Evolutionary conservation across 345 rosid species (phyloP), one percentile per base, ranked within the genome.

Genomic region (Salix caprea): DNA sequence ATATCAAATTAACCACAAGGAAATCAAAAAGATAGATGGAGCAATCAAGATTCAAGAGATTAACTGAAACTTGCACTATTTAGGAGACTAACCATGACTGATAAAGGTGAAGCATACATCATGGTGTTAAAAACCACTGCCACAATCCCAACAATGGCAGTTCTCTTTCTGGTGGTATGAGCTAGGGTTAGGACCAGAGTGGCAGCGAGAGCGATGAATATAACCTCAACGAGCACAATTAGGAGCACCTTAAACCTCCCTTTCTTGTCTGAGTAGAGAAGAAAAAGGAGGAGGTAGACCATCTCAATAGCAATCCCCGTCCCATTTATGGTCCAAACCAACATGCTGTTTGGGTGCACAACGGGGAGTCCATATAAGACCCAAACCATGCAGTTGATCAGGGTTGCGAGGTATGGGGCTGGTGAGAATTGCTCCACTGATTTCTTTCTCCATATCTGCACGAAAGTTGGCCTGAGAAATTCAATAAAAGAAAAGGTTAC

Each of bases 51-150:
- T 30, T 14, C 36, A n/a, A 16, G 42, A 15, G 11, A 28, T 64
- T 28, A 4, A 54, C 24, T 54, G 60, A 7, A 67, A 2, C n/a
- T 50, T 24, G 39, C 32, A 11, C 15, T 28, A 18, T 12, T 11
- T 11, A 21, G 66, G 23, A 12, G 42, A 83, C 89, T 74, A 15
- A 92, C 99, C 97, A 92, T 90, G 81, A 95, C 81, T 0, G 93
- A 86, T 26, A 95, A 77, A 1, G 99, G 97, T 7, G 99, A 70
- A 71, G 97, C 99, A 48, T 95, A 95, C 97, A 95, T 95, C 90
- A 86, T 76, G 82, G 89, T 71, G 72, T 87, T 90, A 78, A 93
- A 91, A 64, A 84, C 34, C 72, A 89, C 86, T 80, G 93, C 86
- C 4, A 89, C 21, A 58, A 90, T 73, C 15, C 99, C 99, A 39